These are phyloP conservation scores for Vicia villosa DNA, from an alignment of 306 rosid species.

Conservation along the genomic window DNA sequence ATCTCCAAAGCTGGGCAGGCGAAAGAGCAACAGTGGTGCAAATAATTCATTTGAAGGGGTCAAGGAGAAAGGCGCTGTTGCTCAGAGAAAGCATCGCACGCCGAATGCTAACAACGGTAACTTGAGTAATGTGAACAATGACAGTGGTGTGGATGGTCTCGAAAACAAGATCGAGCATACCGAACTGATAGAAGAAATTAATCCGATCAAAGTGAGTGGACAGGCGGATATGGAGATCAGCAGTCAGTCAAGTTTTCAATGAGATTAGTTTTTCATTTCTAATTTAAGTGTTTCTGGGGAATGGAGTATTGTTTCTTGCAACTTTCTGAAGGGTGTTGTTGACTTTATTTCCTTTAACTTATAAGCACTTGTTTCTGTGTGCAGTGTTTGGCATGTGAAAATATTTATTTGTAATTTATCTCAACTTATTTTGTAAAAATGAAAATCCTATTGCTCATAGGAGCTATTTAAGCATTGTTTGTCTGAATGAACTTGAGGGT, in stretches of 20 bases:
- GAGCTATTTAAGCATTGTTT: slow-evolving; percentile 42
- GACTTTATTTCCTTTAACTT: slow-evolving; percentile 50
- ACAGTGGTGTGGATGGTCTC: slow-evolving; percentile 40
- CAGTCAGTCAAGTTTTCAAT: slow-evolving; percentile 48
- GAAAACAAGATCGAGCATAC: slow-evolving; percentile 39
- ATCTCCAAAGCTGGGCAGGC: slow-evolving; percentile 94
- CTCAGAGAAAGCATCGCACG: slow-evolving; percentile 47
- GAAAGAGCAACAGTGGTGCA: slow-evolving; percentile 61
- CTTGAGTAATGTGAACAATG: slow-evolving; percentile 41
- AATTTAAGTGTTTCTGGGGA: slow-evolving; percentile 48
- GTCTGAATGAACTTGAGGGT: slow-evolving; percentile 33
- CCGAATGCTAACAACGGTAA: slow-evolving; percentile 28
- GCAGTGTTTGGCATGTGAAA: slow-evolving; percentile 56
- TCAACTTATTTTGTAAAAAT: slow-evolving; percentile 43
- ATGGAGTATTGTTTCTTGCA: slow-evolving; percentile 44
- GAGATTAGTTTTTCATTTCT: slow-evolving; percentile 42
- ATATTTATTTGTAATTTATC: slow-evolving; percentile 66
- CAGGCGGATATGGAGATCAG: slow-evolving; percentile 49
- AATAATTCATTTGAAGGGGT: slow-evolving; percentile 42
- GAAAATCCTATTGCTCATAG: slow-evolving; percentile 33
- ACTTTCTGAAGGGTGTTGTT: slow-evolving; percentile 47
- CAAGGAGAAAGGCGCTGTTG: slow-evolving; percentile 47
- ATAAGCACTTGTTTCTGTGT: slow-evolving; percentile 60
- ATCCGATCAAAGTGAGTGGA: slow-evolving; percentile 43
- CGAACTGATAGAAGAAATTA: slow-evolving; percentile 47